Conservation (phyloP, 306 rosid genomes). For the Calophaca sinica region DNA sequence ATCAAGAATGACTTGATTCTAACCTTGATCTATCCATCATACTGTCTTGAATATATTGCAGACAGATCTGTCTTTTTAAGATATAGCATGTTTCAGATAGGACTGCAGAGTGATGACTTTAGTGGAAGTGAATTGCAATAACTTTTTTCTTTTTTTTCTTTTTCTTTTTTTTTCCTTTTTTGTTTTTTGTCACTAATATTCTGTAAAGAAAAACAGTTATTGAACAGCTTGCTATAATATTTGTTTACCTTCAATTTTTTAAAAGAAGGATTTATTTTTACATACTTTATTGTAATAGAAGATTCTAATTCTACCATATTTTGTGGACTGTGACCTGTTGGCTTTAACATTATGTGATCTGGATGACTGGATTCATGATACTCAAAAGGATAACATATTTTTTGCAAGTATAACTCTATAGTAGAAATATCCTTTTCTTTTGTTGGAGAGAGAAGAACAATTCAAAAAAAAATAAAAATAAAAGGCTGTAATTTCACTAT, state of each 20-base stretch:
- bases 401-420: conserved; percentile 8
- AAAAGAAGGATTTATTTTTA: not conserved
- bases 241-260: conserved; percentile 9
- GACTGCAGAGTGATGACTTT: conserved; percentile 20
- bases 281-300: conserved; percentile 3
- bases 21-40: conserved; percentile 32
- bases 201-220: conserved; percentile 27
- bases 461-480: not conserved
- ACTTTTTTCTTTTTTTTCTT: conserved; percentile 5
- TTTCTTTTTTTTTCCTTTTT: too few species aligned
- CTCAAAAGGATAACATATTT: conserved; percentile 6
- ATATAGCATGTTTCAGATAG: conserved; percentile 14
- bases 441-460: conserved; percentile 5
- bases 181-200: conserved; percentile 4
- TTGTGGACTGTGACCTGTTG: not conserved
- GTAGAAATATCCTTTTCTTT: conserved; percentile 34
- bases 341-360: conserved; percentile 32
- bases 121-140: conserved; percentile 26
- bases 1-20: conserved; percentile 37
- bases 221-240: conserved; percentile 16
- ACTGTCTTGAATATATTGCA: conserved; percentile 7
- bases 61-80: conserved; percentile 11
- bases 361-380: conserved; percentile 26
- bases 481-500: conserved; percentile 6
- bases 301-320: not conserved